These are phyloP conservation scores for Bimuria novae-zelandiae DNA, from an alignment of 2,329 filamentous ascomycete species.

Conservation along the genomic window DNA sequence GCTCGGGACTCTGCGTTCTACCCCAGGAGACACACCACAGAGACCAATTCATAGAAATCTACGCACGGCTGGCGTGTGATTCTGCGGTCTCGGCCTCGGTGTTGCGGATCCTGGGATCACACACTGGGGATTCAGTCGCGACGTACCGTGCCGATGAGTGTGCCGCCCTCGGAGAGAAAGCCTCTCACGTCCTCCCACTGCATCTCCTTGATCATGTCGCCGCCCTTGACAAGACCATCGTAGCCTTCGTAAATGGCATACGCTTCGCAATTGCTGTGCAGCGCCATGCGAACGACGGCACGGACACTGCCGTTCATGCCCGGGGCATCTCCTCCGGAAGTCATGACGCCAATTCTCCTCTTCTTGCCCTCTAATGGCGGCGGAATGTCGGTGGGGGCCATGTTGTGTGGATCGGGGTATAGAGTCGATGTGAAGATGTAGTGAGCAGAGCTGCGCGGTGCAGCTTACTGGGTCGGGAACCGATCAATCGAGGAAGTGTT, in stretches of 20 bases:
- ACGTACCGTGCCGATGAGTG: constrained; percentile 80
- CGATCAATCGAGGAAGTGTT: constrained; percentile 3
- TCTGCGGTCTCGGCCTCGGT: too few relatives aligned
- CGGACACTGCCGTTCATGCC: constrained; percentile 94
- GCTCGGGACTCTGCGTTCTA: too few relatives aligned
- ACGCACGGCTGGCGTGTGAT: too few relatives aligned
- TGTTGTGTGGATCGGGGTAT: constrained; percentile 10
- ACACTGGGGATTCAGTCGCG: background rate
- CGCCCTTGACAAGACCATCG: constrained; percentile 89
- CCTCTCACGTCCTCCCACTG: constrained; percentile 93
- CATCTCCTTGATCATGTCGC: constrained; percentile 85
- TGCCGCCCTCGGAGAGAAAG: constrained; percentile 91
- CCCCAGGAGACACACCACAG: too few relatives aligned
- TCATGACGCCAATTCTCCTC: constrained; percentile 84
- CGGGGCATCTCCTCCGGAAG: constrained; percentile 89
- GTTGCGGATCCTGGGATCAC: background rate
- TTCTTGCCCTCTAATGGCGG: constrained; percentile 53
- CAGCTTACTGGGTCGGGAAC: constrained; percentile 1
- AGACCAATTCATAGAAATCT: too few relatives aligned
- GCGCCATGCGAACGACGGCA: constrained; percentile 87
- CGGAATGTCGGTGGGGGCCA: constrained; percentile 39
- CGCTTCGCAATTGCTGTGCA: constrained; percentile 67
- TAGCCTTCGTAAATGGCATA: constrained; percentile 81
- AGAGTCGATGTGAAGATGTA: background rate
- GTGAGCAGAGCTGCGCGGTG: constrained; percentile 4